Evolutionary conservation across 2,329 filamentous ascomycete genomes (phyloP).

Genomic region (Knoxdaviesia capensis): DNA sequence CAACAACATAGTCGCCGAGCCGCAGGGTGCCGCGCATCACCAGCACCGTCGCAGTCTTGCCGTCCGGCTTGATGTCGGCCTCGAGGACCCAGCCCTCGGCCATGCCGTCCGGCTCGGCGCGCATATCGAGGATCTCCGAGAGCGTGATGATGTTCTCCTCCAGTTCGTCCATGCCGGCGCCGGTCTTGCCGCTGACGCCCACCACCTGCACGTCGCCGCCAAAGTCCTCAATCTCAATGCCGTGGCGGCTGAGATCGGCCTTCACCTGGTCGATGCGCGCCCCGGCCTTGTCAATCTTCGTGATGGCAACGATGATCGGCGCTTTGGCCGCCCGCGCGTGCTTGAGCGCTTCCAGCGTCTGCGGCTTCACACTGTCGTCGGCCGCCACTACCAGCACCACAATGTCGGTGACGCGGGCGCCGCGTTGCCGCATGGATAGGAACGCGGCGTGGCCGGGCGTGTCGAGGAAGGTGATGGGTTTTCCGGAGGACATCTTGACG

Average conservation of each 20-base stretch:
- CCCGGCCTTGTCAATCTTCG: conserved; percentile 83
- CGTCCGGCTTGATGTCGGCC: conserved; percentile 66
- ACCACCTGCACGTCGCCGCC: conserved; percentile 90
- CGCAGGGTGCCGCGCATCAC: conserved; percentile 73
- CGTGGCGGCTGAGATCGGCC: conserved; percentile 62
- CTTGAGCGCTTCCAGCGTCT: conserved; percentile 89
- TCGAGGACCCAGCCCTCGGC: conserved; percentile 92
- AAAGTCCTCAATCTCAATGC: conserved; percentile 82
- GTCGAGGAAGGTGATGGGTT: conserved; percentile 88
- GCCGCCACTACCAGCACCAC: conserved; percentile 90
- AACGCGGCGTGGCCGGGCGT: conserved; percentile 95
- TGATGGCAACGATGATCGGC: conserved; percentile 93
- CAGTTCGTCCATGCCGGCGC: conserved; percentile 72
- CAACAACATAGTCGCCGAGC: conserved; percentile 65
- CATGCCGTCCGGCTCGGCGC: conserved; percentile 54
- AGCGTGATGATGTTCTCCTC: conserved; percentile 79
- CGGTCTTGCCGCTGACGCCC: conserved; percentile 81
- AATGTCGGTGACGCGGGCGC: conserved; percentile 91
- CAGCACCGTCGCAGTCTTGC: conserved; percentile 73
- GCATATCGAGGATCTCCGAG: conserved; percentile 77
- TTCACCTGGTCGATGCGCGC: conserved; percentile 71
- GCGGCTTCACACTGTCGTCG: conserved; percentile 93
- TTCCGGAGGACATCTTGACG: conserved; percentile 67
- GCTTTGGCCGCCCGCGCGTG: conserved; percentile 76
- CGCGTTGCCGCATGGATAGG: conserved; percentile 83